phyloP scores from a whole-genome alignment of 1,284 basidiomycete species.

The Cryptococcus depauperatus region DNA sequence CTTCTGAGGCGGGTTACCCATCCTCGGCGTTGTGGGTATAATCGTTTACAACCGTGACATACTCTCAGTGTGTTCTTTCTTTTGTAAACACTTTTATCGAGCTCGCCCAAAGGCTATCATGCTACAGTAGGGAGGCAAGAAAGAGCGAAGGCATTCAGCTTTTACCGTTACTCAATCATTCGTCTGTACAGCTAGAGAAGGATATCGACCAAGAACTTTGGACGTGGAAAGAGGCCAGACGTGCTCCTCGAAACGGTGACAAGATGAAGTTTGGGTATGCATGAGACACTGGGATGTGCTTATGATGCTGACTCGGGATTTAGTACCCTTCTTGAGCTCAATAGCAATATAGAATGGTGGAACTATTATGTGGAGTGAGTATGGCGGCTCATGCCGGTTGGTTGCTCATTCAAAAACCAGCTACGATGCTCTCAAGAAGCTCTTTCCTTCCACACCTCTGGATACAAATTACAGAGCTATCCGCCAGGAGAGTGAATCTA shows the following conservation, averaged over 20 bases:
- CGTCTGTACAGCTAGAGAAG: neutral
- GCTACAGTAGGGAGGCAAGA: too few species aligned
- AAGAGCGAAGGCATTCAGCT: slow-evolving; percentile 1
- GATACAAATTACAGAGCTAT: slow-evolving; percentile 38
- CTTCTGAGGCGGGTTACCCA: too few species aligned
- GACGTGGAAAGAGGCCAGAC: slow-evolving; percentile 24
- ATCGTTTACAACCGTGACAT: too few species aligned
- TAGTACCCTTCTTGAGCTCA: slow-evolving; percentile 76
- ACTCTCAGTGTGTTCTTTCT: too few species aligned
- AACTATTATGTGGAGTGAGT: slow-evolving; percentile 69
- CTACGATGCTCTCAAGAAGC: slow-evolving; percentile 80
- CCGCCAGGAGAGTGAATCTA: slow-evolving; percentile 61
- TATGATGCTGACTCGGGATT: neutral
- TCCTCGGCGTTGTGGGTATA: too few species aligned
- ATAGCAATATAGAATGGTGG: slow-evolving; percentile 90
- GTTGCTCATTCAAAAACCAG: too few species aligned
- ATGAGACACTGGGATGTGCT: neutral
- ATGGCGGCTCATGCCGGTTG: too few species aligned
- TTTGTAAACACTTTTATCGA: too few species aligned
- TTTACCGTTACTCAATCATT: slow-evolving; percentile 5
- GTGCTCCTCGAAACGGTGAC: slow-evolving; percentile 26
- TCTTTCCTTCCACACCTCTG: slow-evolving; percentile 43
- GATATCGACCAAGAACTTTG: slow-evolving; percentile 10
- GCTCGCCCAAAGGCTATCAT: too few species aligned
- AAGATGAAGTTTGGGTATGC: slow-evolving; percentile 48